Evolutionary conservation across 345 rosid species (phyloP).

Genomic region (Kernera saxatilis): DNA sequence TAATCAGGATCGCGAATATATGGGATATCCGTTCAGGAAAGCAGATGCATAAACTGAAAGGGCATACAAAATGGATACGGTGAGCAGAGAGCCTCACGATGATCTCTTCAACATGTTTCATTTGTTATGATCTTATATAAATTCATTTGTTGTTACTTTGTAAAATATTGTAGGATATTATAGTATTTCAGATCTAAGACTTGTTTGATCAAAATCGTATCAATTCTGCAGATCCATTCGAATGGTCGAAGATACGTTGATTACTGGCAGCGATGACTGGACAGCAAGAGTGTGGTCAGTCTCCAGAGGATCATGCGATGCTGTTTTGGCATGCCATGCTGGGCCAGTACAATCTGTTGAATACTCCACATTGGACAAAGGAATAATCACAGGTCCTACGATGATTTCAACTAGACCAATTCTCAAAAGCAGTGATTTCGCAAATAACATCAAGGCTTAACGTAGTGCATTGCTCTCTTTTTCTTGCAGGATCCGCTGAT

Average conservation of each 20-base stretch:
- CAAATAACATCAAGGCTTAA: constrained; percentile 7
- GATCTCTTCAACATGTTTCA: constrained; percentile 3
- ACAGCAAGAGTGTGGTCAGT: constrained; percentile 99
- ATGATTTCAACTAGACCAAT: neutral
- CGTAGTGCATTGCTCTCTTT: neutral
- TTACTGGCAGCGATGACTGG: constrained; percentile 99
- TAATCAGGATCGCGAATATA: constrained; percentile 77
- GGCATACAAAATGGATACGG: constrained; percentile 98
- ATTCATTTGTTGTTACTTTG: neutral
- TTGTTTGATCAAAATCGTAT: constrained; percentile 10
- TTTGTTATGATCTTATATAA: neutral
- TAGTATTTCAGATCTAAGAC: neutral
- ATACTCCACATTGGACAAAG: constrained; percentile 71
- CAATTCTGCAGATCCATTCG: constrained; percentile 71
- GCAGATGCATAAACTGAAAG: constrained; percentile 95
- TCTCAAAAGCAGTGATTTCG: neutral
- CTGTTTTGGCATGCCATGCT: constrained; percentile 95
- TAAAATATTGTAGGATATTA: neutral
- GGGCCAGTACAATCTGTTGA: constrained; percentile 87
- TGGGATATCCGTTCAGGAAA: constrained; percentile 98
- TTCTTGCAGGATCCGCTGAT: constrained; percentile 85
- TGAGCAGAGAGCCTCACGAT: constrained; percentile 65
- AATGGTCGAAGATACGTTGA: constrained; percentile 91
- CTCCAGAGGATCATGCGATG: constrained; percentile 83
- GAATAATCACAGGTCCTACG: constrained; percentile 86